These are phyloP conservation scores for Rubroboletus pulcherrimus DNA, from an alignment of 768 basidiomycete genomes.

Conservation along the genomic window DNA sequence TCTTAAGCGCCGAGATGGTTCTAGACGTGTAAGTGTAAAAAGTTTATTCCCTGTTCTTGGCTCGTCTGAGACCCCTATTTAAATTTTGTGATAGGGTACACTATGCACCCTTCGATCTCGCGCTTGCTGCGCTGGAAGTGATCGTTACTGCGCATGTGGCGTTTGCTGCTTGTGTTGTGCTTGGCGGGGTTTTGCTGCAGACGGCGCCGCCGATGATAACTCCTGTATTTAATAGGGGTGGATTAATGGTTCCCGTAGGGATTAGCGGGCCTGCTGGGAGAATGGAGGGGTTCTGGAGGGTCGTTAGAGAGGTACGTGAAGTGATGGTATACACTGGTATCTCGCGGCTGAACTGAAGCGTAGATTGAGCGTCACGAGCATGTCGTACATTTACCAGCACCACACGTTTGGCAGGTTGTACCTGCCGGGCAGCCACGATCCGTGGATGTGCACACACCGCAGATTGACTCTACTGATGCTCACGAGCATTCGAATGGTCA, in stretches of 20 bases:
- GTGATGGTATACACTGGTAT: neutral
- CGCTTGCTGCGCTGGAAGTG: conserved; percentile 75
- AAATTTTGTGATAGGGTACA: conserved; percentile 35
- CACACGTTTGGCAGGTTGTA: conserved; percentile 85
- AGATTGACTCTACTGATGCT: neutral
- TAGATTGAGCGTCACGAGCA: conserved; percentile 83
- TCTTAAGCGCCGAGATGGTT: conserved; percentile 50
- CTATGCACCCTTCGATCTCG: conserved; percentile 76
- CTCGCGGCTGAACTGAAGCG: neutral
- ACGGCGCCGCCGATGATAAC: conserved; percentile 62
- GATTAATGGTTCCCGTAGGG: conserved; percentile 1
- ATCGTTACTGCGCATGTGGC: conserved; percentile 78
- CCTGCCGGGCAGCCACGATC: conserved; percentile 35
- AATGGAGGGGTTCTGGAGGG: conserved; percentile 79
- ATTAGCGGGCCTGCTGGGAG: conserved; percentile 42
- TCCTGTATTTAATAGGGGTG: conserved; percentile 11
- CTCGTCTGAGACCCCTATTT: neutral
- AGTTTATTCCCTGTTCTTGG: neutral
- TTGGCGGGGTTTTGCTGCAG: conserved; percentile 85
- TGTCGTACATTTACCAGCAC: conserved; percentile 77
- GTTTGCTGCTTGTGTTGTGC: conserved; percentile 77
- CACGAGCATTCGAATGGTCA: conserved; percentile 10
- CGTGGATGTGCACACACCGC: neutral
- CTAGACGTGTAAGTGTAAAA: conserved; percentile 53
- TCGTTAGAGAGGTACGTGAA: conserved; percentile 70